Conservation (phyloP, 495 filamentous ascomycete species). For the Daldinia loculata region DNA sequence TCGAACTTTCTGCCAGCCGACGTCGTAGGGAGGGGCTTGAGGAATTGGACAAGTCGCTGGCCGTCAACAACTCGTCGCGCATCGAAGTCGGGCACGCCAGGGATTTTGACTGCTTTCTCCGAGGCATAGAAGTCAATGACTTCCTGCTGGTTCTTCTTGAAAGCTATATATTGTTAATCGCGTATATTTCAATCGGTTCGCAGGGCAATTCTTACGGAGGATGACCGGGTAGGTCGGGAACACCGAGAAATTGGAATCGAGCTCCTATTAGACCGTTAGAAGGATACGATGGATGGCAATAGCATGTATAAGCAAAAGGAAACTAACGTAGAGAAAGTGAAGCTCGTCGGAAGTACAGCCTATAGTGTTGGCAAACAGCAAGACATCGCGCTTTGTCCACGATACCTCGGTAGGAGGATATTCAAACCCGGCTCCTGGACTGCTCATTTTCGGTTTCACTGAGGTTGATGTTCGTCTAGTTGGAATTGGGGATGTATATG, state of each 20-base stretch:
- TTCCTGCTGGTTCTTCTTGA: slow-evolving; percentile 80
- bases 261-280: slow-evolving; percentile 64
- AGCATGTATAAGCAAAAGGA: neutral
- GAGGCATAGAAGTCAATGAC: slow-evolving; percentile 87
- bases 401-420: slow-evolving; percentile 75
- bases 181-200: slow-evolving; percentile 1
- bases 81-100: slow-evolving; percentile 81
- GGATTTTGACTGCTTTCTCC: slow-evolving; percentile 67
- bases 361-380: slow-evolving; percentile 89
- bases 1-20: slow-evolving; percentile 79
- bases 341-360: slow-evolving; percentile 85
- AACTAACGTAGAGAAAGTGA: slow-evolving; percentile 84
- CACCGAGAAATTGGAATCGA: slow-evolving; percentile 81
- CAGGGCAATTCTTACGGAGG: slow-evolving; percentile 64
- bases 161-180: slow-evolving; percentile 59
- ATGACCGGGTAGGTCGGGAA: slow-evolving; percentile 90
- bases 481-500: neutral
- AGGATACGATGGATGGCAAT: neutral
- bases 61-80: slow-evolving; percentile 79
- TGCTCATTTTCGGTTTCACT: slow-evolving; percentile 49
- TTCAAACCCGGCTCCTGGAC: slow-evolving; percentile 80
- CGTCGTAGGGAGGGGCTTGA: slow-evolving; percentile 78
- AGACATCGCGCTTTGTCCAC: slow-evolving; percentile 86
- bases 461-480: neutral
- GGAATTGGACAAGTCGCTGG: slow-evolving; percentile 79